Evolutionary conservation across 495 filamentous ascomycete species (phyloP), one percentile per base, ranked within the genome.

Genomic region (Penicillium riverlandense): DNA sequence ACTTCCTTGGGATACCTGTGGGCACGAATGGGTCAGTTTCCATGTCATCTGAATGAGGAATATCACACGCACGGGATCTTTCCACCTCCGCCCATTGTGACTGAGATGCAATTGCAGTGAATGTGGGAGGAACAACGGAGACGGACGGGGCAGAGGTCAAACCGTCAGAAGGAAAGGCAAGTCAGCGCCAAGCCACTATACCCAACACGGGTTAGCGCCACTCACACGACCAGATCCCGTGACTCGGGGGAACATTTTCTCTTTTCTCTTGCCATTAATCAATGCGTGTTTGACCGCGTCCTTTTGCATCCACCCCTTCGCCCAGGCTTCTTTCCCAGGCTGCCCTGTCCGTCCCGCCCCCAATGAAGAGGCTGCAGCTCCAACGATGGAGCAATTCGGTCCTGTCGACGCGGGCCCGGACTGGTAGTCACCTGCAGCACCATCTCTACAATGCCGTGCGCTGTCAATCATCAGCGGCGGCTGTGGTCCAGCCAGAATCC

Each of bases 1-100:
- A 98, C 86, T 74, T 98, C 90, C 75, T 96, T 96, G 60, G 92
- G 92, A 69, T 96, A 96, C 60, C 91, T 97, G 57, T 28, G 49
- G 30, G 42, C 38, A 38, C 40, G 13, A 32, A 48, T 48, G 29
- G 38, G 54, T 66, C 38, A 66, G 66, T 37, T 47, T 42, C 31
- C 35, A 44, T 3, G 22, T 22, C 22, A 22, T 22, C 3, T 6
- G 22, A 22, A 6, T 22, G 22, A 22, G 12, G 30, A 6, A 7
- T 11, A 11, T 2, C n/a, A 44, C 14, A 53, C 86, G 68, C 80
- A 97, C 91, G 88, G 85, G 64, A 97, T 84, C 73, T 87, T 89
- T 69, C 78, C 82, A 70, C 89, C 89, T 67, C 69, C 70, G 52
- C 70, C 70, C 70, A 74, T 74, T 51, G 58, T 67, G 65, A 61